Conservation (phyloP, 345 rosid species). For the Hibiscus trionum region DNA sequence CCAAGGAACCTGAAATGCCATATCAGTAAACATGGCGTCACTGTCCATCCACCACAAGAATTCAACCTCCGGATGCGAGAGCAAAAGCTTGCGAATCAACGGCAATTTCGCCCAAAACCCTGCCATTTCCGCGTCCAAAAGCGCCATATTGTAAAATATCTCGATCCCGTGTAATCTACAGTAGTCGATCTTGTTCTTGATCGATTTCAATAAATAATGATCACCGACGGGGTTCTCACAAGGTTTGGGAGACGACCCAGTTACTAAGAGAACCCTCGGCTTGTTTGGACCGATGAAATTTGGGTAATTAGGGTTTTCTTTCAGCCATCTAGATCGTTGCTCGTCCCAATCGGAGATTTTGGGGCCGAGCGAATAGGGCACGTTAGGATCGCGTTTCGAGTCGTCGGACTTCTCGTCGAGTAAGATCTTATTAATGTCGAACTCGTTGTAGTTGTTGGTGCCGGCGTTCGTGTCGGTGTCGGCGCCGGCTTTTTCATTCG, state of each 20-base stretch:
- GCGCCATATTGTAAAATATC: not conserved
- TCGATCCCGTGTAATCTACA: not conserved
- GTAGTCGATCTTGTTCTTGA: not conserved
- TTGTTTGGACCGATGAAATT: not conserved
- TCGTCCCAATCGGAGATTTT: constrained; percentile 1
- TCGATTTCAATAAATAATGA: not conserved
- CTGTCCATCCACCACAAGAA: not conserved
- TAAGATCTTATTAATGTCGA: not conserved
- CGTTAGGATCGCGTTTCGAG: not conserved
- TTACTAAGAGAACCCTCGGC: not conserved
- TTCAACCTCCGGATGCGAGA: not conserved
- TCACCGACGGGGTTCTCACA: not conserved
- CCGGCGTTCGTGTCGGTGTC: not conserved
- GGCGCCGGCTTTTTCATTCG: not conserved
- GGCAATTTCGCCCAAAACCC: not conserved
- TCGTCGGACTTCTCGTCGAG: not conserved
- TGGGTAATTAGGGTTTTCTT: not conserved
- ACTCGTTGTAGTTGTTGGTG: not conserved
- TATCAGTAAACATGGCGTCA: not conserved
- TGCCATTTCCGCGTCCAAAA: not conserved
- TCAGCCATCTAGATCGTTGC: not conserved
- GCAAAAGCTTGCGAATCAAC: not conserved
- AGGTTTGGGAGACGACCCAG: not conserved
- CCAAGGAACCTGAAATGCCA: not conserved
- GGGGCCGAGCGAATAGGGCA: not conserved